Conservation (phyloP, 495 filamentous ascomycete genomes). For the Melanomma pulvis-pyrius region DNA sequence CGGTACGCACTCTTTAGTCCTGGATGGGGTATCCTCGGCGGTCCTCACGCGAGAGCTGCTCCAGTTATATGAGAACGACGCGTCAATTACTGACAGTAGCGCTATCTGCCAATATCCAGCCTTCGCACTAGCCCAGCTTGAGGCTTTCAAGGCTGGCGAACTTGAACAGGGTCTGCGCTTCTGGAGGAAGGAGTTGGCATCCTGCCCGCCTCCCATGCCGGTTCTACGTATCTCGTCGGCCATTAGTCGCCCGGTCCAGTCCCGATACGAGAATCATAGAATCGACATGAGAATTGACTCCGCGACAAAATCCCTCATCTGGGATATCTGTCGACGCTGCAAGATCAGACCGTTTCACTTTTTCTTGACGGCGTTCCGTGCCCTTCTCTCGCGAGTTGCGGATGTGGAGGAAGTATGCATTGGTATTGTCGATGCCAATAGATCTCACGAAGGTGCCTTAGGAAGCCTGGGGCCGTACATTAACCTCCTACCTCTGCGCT, state of each 20-base stretch:
- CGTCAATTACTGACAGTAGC: too few relatives aligned
- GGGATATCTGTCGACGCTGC: conserved; percentile 5
- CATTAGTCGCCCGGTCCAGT: too few relatives aligned
- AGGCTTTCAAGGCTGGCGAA: too few relatives aligned
- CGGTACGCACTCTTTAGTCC: neutral
- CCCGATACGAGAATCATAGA: neutral
- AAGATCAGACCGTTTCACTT: conserved; percentile 48
- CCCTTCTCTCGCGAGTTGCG: conserved; percentile 41
- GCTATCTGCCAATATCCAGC: too few relatives aligned
- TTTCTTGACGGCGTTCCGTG: conserved; percentile 46
- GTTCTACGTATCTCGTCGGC: conserved; percentile 1
- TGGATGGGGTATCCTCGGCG: neutral
- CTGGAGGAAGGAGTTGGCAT: conserved; percentile 38
- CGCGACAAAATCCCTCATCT: neutral
- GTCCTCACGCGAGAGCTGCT: too few relatives aligned
- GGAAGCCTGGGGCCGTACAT: conserved; percentile 12
- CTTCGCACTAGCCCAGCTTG: too few relatives aligned
- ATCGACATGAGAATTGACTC: neutral
- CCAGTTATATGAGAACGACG: too few relatives aligned
- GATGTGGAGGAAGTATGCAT: conserved; percentile 9
- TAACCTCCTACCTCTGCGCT: conserved; percentile 19
- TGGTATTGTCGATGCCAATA: conserved; percentile 21
- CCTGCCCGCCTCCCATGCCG: conserved; percentile 33
- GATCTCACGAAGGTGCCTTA: neutral
- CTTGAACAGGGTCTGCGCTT: conserved; percentile 26